Base-by-base conservation (phyloP, 805 yeast genomes). In the Lachancea quebecensis region DNA sequence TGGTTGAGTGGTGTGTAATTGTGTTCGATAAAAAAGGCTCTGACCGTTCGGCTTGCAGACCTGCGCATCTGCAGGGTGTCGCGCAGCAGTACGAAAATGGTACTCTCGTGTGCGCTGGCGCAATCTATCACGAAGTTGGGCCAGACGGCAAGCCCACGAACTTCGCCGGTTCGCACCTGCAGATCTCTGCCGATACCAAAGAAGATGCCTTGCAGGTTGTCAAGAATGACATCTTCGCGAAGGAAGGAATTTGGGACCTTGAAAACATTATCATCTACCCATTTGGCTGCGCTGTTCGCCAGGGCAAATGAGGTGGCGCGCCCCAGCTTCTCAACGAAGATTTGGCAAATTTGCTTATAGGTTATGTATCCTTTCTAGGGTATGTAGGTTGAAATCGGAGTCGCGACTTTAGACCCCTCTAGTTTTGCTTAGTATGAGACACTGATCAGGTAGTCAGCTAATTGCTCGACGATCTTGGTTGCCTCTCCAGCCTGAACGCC, bases 401-500 rank as follows among this genome's bases (percentile, higher is more conserved):
- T 21, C 25, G 25, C 33, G 33, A 11, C 14, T 4, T 14, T 12
- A 30, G 14, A 12, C 33, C 12, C 8, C 12, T 30, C 18, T 6
- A 16, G 10, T 17, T 17, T 30, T 10, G 36, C 12, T 59, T 74
- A 91, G 68, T 86, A 90, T 48, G 88, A 85, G 44, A 85, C 91
- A 59, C 88, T 73, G 64, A 91, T 88, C 69, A 93, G 77, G 63
- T 93, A 90, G 65, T 93, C 98, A 39, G 95, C 98, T 72, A 93
- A 76, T 62, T 88, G 91, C 68, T 93, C 99, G 46, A 91, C 96
- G 52, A 90, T 85, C 59, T 84, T 79, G 48, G 97, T 85, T 43
- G 98, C 98, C 64, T 87, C 96, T 56, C 95, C 96, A 29, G 98
- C 87, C 66, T 82, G 91, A 39, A 86, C 84, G 45, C 90, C 90